A percentile compares a stretch with the other conserved stretches of the same genome.
Evolutionary conservation across 768 basidiomycete genomes (phyloP).

Genomic region (Coprinopsis sp.): DNA sequence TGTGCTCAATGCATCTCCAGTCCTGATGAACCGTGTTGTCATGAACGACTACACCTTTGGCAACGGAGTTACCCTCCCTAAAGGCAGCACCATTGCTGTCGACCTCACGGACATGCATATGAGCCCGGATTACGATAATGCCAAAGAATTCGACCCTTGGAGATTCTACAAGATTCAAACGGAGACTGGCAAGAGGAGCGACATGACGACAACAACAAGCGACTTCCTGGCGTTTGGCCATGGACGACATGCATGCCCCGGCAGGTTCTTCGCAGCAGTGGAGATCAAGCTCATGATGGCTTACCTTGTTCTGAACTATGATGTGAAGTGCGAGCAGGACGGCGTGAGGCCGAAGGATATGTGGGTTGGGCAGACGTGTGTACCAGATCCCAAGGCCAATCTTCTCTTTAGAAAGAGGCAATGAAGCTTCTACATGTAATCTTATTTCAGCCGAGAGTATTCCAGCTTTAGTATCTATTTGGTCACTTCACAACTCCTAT

Average conservation of each 20-base stretch:
- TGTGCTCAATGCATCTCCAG: slow-evolving; percentile 1
- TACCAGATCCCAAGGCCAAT: slow-evolving; percentile 10
- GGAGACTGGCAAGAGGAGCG: slow-evolving; percentile 16
- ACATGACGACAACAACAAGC: slow-evolving; percentile 22
- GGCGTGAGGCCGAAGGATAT: slow-evolving; percentile 8
- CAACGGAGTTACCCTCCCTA: slow-evolving; percentile 38
- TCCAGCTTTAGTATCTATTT: no score
- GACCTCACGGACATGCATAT: slow-evolving; percentile 27
- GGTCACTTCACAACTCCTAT: no score
- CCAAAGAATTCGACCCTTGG: slow-evolving; percentile 37
- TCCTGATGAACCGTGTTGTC: slow-evolving; percentile 26
- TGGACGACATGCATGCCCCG: slow-evolving; percentile 31
- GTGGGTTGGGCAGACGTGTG: slow-evolving; percentile 7
- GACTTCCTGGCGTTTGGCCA: slow-evolving; percentile 33
- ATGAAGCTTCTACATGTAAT: no score
- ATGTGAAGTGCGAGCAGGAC: slow-evolving; percentile 10
- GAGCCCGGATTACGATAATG: slow-evolving; percentile 25
- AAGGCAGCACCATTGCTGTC: slow-evolving; percentile 30
- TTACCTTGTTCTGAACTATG: slow-evolving; percentile 10
- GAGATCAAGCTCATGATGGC: slow-evolving; percentile 14
- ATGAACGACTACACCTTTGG: slow-evolving; percentile 38
- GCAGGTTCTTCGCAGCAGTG: slow-evolving; percentile 13
- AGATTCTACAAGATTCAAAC: slow-evolving; percentile 31
- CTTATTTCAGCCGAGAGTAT: no score
- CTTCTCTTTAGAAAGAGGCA: slow-evolving; percentile 10